Conservation (phyloP, 2,329 filamentous ascomycete genomes). For the Metarhizium humberi region DNA sequence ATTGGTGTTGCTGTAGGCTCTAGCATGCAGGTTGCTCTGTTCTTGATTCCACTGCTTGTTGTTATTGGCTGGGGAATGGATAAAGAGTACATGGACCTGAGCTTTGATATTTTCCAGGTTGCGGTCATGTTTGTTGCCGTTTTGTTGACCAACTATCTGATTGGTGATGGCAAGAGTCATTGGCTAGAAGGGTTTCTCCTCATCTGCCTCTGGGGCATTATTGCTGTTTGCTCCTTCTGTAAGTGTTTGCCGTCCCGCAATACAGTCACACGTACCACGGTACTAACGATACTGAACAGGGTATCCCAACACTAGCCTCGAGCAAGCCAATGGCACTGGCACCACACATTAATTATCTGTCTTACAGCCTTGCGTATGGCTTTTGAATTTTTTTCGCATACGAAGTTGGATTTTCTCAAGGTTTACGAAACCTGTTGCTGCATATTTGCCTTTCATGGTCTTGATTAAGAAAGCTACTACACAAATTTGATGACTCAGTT, state of each 20-base stretch:
- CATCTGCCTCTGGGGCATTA: slow-evolving; percentile 71
- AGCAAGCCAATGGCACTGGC: slow-evolving; percentile 2
- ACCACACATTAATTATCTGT: neutral
- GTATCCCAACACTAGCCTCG: slow-evolving; percentile 6
- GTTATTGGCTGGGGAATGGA: slow-evolving; percentile 71
- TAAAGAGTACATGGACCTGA: slow-evolving; percentile 65
- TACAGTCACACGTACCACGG: neutral
- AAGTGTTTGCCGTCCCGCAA: slow-evolving; percentile 23
- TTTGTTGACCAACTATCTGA: slow-evolving; percentile 77
- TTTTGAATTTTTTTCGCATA: neutral
- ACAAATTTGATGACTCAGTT: too few species aligned
- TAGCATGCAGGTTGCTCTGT: slow-evolving; percentile 72
- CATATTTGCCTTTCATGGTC: too few species aligned
- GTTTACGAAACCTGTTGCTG: too few species aligned
- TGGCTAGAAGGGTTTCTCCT: slow-evolving; percentile 72
- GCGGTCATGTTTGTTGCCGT: slow-evolving; percentile 77
- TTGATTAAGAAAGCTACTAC: too few species aligned
- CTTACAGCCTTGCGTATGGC: neutral
- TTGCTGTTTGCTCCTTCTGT: slow-evolving; percentile 59
- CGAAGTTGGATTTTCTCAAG: neutral
- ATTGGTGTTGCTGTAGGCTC: slow-evolving; percentile 74
- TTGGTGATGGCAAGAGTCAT: slow-evolving; percentile 73
- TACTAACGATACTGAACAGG: slow-evolving; percentile 3
- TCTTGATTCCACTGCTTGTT: slow-evolving; percentile 68
- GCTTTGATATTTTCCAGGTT: slow-evolving; percentile 84